These are phyloP conservation scores for Xylariomycetidae sp. DNA, from an alignment of 2,329 filamentous ascomycete species.

Conservation along the genomic window DNA sequence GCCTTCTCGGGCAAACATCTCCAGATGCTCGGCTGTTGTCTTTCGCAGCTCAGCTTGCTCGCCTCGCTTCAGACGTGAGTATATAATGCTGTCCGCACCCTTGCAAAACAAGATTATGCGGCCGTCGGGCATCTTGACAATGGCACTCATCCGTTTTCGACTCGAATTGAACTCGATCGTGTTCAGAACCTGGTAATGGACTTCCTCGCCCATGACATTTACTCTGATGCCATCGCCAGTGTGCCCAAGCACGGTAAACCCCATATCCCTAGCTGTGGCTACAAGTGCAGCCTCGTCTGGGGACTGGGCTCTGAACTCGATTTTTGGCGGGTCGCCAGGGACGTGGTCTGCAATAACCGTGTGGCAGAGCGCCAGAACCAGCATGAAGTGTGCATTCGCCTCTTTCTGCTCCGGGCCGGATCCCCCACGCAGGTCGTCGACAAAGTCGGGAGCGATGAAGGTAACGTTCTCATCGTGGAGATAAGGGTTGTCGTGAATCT, in stretches of 20 bases:
- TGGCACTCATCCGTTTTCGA: slow-evolving; percentile 95
- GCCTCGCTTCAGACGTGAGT: slow-evolving; percentile 78
- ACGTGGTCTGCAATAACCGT: slow-evolving; percentile 88
- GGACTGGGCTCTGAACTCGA: slow-evolving; percentile 95
- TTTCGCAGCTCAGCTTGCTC: slow-evolving; percentile 80
- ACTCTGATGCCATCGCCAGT: slow-evolving; percentile 75
- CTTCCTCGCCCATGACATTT: slow-evolving; percentile 81
- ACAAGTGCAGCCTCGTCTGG: slow-evolving; percentile 95
- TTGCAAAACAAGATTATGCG: slow-evolving; percentile 92
- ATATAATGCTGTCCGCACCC: slow-evolving; percentile 95
- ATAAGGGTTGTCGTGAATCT: slow-evolving; percentile 83
- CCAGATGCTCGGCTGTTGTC: slow-evolving; percentile 85
- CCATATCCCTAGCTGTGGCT: slow-evolving; percentile 88
- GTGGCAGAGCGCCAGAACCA: slow-evolving; percentile 90
- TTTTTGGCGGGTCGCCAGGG: slow-evolving; percentile 83
- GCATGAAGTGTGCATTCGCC: slow-evolving; percentile 86
- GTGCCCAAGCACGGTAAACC: slow-evolving; percentile 83
- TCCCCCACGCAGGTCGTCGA: slow-evolving; percentile 73
- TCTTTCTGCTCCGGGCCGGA: slow-evolving; percentile 69
- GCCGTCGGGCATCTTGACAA: slow-evolving; percentile 88
- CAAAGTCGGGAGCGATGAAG: slow-evolving; percentile 86
- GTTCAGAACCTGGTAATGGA: slow-evolving; percentile 81
- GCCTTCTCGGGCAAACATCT: slow-evolving; percentile 95
- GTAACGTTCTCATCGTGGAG: slow-evolving; percentile 84
- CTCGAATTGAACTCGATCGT: slow-evolving; percentile 97